Percentiles rank a stretch among this genome's conserved stretches.
Conservation (phyloP, 192 early-diverging fungal species). For the Backusella tuberculispora region DNA sequence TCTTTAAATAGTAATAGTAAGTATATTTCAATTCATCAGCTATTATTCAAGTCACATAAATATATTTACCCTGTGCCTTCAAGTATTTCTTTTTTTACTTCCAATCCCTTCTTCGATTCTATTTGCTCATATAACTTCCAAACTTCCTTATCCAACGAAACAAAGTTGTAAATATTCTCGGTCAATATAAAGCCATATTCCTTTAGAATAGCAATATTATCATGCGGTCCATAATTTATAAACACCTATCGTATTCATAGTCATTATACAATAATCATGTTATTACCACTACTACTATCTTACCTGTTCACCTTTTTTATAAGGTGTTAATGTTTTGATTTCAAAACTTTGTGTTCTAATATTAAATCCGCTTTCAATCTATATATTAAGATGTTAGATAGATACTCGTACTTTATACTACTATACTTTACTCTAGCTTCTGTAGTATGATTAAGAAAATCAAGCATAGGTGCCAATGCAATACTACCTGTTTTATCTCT, state of each 20-base stretch:
- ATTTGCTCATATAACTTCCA: constrained; percentile 35
- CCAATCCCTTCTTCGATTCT: constrained; percentile 35
- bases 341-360: constrained; percentile 59
- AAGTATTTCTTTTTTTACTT: constrained; percentile 48
- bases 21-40: neutral
- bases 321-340: constrained; percentile 62
- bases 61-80: constrained; percentile 40
- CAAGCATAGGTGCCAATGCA: constrained; percentile 74
- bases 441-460: constrained; percentile 75
- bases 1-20: neutral
- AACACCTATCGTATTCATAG: constrained; percentile 30
- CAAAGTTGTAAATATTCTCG: constrained; percentile 57
- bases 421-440: constrained; percentile 50
- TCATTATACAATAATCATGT: constrained; percentile 7
- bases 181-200: constrained; percentile 63
- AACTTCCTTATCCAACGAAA: constrained; percentile 54
- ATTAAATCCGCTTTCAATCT: constrained; percentile 58
- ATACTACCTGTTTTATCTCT: constrained; percentile 53
- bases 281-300: constrained; percentile 54
- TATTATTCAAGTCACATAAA: neutral
- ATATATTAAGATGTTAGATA: neutral
- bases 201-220: constrained; percentile 56
- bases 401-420: neutral
- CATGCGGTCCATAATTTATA: constrained; percentile 63
- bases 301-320: constrained; percentile 64